Conservation (phyloP, 2,329 filamentous ascomycete genomes). For the Diaporthe humulicola region DNA sequence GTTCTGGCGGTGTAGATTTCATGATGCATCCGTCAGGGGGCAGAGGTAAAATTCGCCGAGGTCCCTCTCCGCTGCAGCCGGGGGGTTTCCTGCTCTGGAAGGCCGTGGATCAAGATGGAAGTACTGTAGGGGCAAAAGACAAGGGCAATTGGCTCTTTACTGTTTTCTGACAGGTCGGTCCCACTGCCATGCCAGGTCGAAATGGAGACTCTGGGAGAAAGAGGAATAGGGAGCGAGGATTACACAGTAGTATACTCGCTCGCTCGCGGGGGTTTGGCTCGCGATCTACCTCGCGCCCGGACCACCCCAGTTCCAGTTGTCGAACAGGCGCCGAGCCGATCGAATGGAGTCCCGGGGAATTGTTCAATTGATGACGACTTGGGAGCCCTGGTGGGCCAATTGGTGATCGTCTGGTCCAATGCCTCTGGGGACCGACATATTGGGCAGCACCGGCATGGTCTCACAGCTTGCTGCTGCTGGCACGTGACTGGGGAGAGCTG, state of each 20-base stretch:
- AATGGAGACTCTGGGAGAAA: conserved; percentile 14
- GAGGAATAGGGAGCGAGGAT: not conserved
- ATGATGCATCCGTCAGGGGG: conserved; percentile 24
- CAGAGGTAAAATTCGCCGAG: conserved; percentile 27
- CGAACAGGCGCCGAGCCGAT: conserved; percentile 22
- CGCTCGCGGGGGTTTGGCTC: conserved; percentile 20
- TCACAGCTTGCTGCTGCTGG: conserved; percentile 7
- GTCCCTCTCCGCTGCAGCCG: conserved; percentile 25
- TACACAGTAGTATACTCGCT: too few relatives aligned
- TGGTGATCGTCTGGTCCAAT: not conserved
- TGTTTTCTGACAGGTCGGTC: conserved; percentile 23
- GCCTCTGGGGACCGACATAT: not conserved
- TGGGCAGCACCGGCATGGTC: conserved; percentile 11
- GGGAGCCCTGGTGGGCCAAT: not conserved
- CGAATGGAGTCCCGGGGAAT: conserved; percentile 24
- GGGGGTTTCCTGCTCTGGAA: conserved; percentile 22
- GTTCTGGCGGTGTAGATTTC: conserved; percentile 27
- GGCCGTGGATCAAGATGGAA: conserved; percentile 21
- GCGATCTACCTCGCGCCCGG: conserved; percentile 26
- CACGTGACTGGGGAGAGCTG: conserved; percentile 23
- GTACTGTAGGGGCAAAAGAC: not conserved
- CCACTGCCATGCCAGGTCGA: conserved; percentile 21
- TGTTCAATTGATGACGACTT: not conserved
- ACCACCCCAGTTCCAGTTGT: conserved; percentile 10
- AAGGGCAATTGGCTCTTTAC: not conserved